Percentiles rank a stretch among this genome's conserved stretches.
phyloP scores from a whole-genome alignment of 2,329 filamentous ascomycete species.

The Whalleya microplaca region DNA sequence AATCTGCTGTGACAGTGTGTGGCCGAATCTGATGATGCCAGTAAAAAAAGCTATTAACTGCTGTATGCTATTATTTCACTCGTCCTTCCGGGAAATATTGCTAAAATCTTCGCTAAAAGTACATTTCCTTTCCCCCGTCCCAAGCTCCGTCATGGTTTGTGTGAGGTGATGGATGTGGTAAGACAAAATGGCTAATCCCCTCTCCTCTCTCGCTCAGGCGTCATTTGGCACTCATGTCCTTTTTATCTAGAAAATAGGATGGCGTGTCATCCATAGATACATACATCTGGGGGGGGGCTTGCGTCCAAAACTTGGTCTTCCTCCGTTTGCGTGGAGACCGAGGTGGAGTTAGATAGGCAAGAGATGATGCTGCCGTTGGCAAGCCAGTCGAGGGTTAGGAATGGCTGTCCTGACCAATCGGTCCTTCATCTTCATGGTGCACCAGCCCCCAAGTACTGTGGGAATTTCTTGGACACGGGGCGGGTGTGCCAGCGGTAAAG shows the following conservation, averaged over 20 bases:
- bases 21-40: too few relatives aligned
- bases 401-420: constrained; percentile 14
- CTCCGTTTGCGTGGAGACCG: constrained; percentile 21
- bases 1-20: too few relatives aligned
- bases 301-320: constrained; percentile 30
- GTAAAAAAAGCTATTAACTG: constrained; percentile 5
- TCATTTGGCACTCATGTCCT: constrained; percentile 20
- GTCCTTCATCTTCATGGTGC: constrained; percentile 3
- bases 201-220: constrained; percentile 21
- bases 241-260: constrained; percentile 27
- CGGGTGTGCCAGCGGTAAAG: neutral
- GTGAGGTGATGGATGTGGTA: constrained; percentile 23
- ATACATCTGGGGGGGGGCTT: constrained; percentile 37
- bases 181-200: constrained; percentile 23
- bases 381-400: constrained; percentile 8
- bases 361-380: constrained; percentile 23
- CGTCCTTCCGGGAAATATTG: constrained; percentile 27
- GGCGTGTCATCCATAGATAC: constrained; percentile 26
- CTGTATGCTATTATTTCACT: constrained; percentile 27
- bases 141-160: constrained; percentile 22
- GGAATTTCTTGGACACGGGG: constrained; percentile 5
- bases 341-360: constrained; percentile 32
- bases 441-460: constrained; percentile 8
- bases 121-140: constrained; percentile 30
- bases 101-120: constrained; percentile 37